These are phyloP conservation scores for Ophiocordyceps camponoti-rufipedis DNA, from an alignment of 2,329 filamentous ascomycete species.

Conservation along the genomic window DNA sequence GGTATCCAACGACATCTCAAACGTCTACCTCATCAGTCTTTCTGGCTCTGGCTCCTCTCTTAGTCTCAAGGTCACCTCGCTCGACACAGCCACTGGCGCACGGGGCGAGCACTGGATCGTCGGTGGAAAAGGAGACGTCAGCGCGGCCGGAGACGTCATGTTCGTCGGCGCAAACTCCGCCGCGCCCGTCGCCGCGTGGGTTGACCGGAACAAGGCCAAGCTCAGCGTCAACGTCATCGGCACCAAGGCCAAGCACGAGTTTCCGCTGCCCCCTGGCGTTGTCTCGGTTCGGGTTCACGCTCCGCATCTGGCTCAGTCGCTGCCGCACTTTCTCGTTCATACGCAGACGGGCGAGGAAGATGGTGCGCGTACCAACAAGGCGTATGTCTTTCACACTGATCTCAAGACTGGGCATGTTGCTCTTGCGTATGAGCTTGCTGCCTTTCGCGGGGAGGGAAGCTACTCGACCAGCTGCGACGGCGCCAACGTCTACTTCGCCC, in stretches of 20 bases:
- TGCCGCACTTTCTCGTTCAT: slow-evolving; percentile 73
- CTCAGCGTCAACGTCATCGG: slow-evolving; percentile 57
- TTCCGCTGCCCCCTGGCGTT: slow-evolving; percentile 28
- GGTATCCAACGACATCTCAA: slow-evolving; percentile 48
- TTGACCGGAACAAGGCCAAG: slow-evolving; percentile 40
- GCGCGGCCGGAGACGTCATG: slow-evolving; percentile 44
- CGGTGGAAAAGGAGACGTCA: slow-evolving; percentile 56
- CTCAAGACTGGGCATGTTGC: slow-evolving; percentile 47
- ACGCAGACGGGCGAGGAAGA: slow-evolving; percentile 41
- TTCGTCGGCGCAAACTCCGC: slow-evolving; percentile 62
- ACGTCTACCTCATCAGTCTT: slow-evolving; percentile 62
- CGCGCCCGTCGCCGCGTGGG: slow-evolving; percentile 59
- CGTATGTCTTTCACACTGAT: slow-evolving; percentile 72
- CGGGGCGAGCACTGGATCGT: slow-evolving; percentile 54
- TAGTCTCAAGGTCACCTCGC: slow-evolving; percentile 54
- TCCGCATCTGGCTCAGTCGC: slow-evolving; percentile 50
- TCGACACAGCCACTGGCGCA: slow-evolving; percentile 58
- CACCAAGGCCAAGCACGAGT: slow-evolving; percentile 35
- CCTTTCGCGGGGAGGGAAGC: slow-evolving; percentile 48
- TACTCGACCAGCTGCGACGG: slow-evolving; percentile 64
- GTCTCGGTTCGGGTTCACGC: slow-evolving; percentile 49
- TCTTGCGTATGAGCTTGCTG: slow-evolving; percentile 69
- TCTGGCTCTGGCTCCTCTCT: slow-evolving; percentile 52
- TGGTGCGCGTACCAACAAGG: slow-evolving; percentile 39
- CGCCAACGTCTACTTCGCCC: slow-evolving; percentile 76